A percentile compares a stretch with the other conserved stretches of the same genome.
phyloP scores from a whole-genome alignment of 2,329 filamentous ascomycete genomes.

The Fusarium sp. region DNA sequence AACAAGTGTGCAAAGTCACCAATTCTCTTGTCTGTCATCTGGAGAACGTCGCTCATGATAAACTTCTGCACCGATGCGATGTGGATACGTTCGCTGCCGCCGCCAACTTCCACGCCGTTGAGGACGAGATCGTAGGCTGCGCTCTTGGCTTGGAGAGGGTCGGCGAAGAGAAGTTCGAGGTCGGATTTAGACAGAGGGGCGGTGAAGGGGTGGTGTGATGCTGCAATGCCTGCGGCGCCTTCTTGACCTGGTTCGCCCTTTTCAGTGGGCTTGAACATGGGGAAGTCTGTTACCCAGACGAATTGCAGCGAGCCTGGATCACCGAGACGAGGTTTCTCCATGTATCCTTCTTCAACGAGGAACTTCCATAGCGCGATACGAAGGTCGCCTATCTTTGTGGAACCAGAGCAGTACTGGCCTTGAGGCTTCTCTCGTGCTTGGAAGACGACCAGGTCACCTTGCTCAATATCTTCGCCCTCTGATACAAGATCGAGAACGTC shows the following conservation, averaged over 20 bases:
- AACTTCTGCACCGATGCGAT: slow-evolving; percentile 83
- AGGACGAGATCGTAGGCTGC: slow-evolving; percentile 97
- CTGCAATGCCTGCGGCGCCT: slow-evolving; percentile 80
- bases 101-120: slow-evolving; percentile 94
- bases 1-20: slow-evolving; percentile 87
- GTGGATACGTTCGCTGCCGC: slow-evolving; percentile 93
- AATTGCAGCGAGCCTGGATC: slow-evolving; percentile 67
- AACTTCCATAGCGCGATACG: slow-evolving; percentile 75
- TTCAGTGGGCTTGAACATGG: slow-evolving; percentile 84
- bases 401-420: slow-evolving; percentile 69
- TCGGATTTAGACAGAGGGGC: slow-evolving; percentile 79
- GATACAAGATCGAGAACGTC: slow-evolving; percentile 57
- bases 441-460: slow-evolving; percentile 81
- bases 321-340: slow-evolving; percentile 56
- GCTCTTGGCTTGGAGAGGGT: slow-evolving; percentile 78
- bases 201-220: slow-evolving; percentile 97
- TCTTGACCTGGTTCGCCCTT: slow-evolving; percentile 79
- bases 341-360: slow-evolving; percentile 71
- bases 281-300: slow-evolving; percentile 90
- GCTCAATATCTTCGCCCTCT: slow-evolving; percentile 57
- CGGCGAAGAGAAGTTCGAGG: slow-evolving; percentile 76
- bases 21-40: slow-evolving; percentile 79
- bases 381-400: slow-evolving; percentile 76
- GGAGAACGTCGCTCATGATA: slow-evolving; percentile 83
- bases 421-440: slow-evolving; percentile 77